phyloP scores from a whole-genome alignment of 331 rosid species.

The Rhamnella rubrinervis region DNA sequence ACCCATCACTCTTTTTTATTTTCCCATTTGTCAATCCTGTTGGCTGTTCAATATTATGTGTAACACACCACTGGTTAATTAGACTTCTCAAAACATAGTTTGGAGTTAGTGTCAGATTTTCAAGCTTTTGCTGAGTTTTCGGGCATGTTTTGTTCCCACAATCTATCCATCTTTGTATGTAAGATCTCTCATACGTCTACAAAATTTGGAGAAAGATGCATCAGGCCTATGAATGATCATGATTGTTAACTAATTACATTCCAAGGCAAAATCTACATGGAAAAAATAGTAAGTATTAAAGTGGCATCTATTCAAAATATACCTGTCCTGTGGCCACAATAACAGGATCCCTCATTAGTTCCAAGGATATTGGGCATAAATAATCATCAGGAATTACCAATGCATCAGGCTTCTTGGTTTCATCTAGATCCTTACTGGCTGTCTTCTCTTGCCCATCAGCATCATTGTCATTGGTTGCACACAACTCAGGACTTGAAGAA shows the following conservation, averaged over 20 bases:
- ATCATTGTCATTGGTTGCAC: constrained; percentile 26
- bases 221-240: constrained; percentile 5
- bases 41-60: constrained; percentile 81
- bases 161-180: constrained; percentile 96
- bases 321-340: constrained; percentile 99
- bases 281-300: neutral
- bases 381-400: constrained; percentile 80
- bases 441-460: constrained; percentile 44
- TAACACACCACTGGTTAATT: constrained; percentile 79
- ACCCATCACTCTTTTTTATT: constrained; percentile 83
- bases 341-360: constrained; percentile 97
- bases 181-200: constrained; percentile 96
- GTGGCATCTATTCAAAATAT: constrained; percentile 18
- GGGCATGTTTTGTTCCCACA: constrained; percentile 89
- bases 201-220: constrained; percentile 8
- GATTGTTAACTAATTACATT: neutral
- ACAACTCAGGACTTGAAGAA: constrained; percentile 35
- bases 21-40: constrained; percentile 80
- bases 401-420: constrained; percentile 60
- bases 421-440: constrained; percentile 30
- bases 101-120: constrained; percentile 79
- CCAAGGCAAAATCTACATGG: neutral
- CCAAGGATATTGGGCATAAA: constrained; percentile 94
- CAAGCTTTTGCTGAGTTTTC: constrained; percentile 94
- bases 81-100: constrained; percentile 92